Evolutionary conservation across 1,284 basidiomycete genomes (phyloP).

Genomic region (Afroboletus lepidellus): DNA sequence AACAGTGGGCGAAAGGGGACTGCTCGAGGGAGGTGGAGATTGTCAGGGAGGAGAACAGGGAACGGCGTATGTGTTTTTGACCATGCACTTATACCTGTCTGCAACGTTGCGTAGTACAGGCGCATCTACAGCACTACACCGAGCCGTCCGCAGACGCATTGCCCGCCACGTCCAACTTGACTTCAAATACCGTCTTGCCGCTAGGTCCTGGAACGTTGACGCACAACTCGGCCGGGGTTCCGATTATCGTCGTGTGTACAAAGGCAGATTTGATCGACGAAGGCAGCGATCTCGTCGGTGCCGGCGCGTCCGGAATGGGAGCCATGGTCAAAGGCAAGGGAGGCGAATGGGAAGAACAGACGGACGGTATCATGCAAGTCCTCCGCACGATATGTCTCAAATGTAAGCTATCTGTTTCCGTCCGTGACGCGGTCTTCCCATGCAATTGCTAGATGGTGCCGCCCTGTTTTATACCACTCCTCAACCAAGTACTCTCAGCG

Average conservation of each 20-base stretch:
- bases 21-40: slow-evolving; percentile 64
- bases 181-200: slow-evolving; percentile 66
- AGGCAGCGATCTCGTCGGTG: slow-evolving; percentile 62
- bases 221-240: slow-evolving; percentile 80
- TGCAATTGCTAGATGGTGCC: slow-evolving; percentile 71
- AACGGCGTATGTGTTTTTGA: slow-evolving; percentile 65
- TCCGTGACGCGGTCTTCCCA: neutral
- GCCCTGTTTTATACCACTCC: slow-evolving; percentile 89
- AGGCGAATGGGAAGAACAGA: slow-evolving; percentile 91
- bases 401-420: slow-evolving; percentile 57
- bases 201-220: slow-evolving; percentile 79
- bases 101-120: slow-evolving; percentile 62
- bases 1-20: slow-evolving; percentile 75
- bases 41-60: slow-evolving; percentile 74
- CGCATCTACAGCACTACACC: slow-evolving; percentile 83
- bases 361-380: slow-evolving; percentile 94
- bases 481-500: slow-evolving; percentile 74
- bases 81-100: neutral
- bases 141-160: slow-evolving; percentile 74
- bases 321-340: slow-evolving; percentile 84
- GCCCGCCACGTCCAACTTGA: slow-evolving; percentile 54
- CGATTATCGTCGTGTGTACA: slow-evolving; percentile 88
- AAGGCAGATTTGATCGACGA: slow-evolving; percentile 89
- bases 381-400: slow-evolving; percentile 89
- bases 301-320: slow-evolving; percentile 71